phyloP scores from a whole-genome alignment of 208 protist genomes.

The Acanthamoeba lenticulata region DNA sequence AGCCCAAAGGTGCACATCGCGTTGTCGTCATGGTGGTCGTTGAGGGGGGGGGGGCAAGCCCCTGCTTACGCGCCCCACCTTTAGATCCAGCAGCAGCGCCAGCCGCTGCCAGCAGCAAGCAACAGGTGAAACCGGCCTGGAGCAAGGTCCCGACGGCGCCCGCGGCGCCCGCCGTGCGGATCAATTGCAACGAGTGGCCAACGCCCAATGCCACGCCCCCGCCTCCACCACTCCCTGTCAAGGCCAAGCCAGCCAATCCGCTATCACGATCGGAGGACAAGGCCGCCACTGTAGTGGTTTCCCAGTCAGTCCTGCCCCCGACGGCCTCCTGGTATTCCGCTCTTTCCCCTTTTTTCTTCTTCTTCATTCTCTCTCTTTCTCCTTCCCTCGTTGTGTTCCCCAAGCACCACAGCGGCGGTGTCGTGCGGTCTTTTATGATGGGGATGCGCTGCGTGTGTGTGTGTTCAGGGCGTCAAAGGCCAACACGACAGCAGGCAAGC shows the following conservation, averaged over 20 bases:
- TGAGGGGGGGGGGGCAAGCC: too few relatives aligned
- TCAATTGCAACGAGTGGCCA: conserved; percentile 36
- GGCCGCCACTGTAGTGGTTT: neutral
- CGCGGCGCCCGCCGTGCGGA: neutral
- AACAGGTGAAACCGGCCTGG: neutral
- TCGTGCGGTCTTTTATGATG: neutral
- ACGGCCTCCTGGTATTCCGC: neutral
- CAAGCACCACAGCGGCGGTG: too few relatives aligned
- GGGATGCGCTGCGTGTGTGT: neutral
- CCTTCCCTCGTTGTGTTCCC: too few relatives aligned
- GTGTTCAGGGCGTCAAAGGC: neutral
- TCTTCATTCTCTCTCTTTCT: too few relatives aligned
- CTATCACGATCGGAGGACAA: conserved; percentile 31
- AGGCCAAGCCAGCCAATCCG: conserved; percentile 18
- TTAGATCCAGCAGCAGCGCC: neutral
- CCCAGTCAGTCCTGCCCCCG: conserved; percentile 1
- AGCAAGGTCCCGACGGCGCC: neutral
- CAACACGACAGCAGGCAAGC: neutral
- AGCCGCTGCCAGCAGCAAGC: neutral
- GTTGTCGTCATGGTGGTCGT: too few relatives aligned
- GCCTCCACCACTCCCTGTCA: neutral
- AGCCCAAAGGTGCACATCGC: neutral
- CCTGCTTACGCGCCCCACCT: too few relatives aligned
- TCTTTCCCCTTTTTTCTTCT: neutral
- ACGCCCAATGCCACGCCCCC: neutral